Evolutionary conservation across 2,329 filamentous ascomycete species (phyloP), one percentile per base, ranked within the genome.

Genomic region (Colletotrichum sp.): DNA sequence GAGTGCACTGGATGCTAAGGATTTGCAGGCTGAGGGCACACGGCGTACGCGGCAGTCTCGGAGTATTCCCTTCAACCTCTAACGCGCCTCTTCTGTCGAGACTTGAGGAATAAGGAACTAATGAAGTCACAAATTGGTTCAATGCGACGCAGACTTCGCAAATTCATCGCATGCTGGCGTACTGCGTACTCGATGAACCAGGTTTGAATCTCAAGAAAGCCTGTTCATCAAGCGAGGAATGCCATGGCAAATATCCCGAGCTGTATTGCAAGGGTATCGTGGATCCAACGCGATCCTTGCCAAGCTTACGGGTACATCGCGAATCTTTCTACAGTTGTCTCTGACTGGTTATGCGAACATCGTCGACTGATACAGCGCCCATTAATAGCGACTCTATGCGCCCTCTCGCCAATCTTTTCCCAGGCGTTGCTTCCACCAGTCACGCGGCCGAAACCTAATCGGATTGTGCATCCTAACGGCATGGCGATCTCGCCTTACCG

Each of bases 191-290:
- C 44, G 72, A 71, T 65, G 27, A 60, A 32, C 44, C 30, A 25
- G 72, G 44, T 65, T 59, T 34, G 13, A 57, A 48, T 63, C 13
- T 22, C 12, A 68, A 27, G 32, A 39, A 57, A 44, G n/a, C 39
- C 15, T 57, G 28, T 36, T n/a, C 25, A 15, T n/a, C 44, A 61
- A 75, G 52, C 60, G 32, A 55, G 39, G 27, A 44, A 71, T 52
- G 55, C 61, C 66, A 69, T 72, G 72, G 64, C 52, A 70, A 77
- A 75, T 70, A 59, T 73, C 59, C 68, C 69, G 75, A 64, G 44
- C n/a, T 68, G 27, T 69, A 65, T 60, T 69, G 48, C 75, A 77
- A 64, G 75, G 76, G 52, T 76, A 34, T 67, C 69, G 65, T 61
- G 73, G 65, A 64, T 48, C 73, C 48, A 68, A 57, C 12, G 22